Evolutionary conservation across 805 yeast genomes (phyloP).

Genomic region (Kuraishia piskuri): DNA sequence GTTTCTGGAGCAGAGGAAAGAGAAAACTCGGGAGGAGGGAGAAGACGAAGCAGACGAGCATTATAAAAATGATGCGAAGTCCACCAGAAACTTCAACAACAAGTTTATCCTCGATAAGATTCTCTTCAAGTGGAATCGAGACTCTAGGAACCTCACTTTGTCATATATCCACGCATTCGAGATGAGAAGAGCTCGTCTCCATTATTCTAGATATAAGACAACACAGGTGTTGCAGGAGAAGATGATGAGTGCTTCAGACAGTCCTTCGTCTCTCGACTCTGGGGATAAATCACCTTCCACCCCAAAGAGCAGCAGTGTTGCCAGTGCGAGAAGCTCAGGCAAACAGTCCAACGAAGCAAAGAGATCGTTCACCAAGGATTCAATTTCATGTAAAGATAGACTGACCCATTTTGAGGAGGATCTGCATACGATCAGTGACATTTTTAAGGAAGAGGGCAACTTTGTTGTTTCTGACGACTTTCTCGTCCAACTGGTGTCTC

Average conservation of each 20-base stretch:
- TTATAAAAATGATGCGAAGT: slow-evolving; percentile 12
- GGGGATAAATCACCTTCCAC: not conserved
- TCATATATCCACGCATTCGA: slow-evolving; percentile 46
- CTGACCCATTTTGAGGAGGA: slow-evolving; percentile 44
- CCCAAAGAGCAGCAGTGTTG: not conserved
- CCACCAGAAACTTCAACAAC: slow-evolving; percentile 25
- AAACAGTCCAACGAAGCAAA: slow-evolving; percentile 2
- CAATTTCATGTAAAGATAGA: slow-evolving; percentile 19
- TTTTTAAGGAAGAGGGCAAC: slow-evolving; percentile 26
- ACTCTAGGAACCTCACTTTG: slow-evolving; percentile 53
- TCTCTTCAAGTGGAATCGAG: slow-evolving; percentile 72
- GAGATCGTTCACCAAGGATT: slow-evolving; percentile 11
- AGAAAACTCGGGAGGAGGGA: not conserved
- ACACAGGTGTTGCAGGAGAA: slow-evolving; percentile 39
- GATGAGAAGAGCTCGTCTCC: slow-evolving; percentile 31
- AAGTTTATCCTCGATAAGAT: slow-evolving; percentile 71
- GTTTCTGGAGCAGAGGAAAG: not conserved
- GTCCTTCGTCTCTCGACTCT: slow-evolving; percentile 2
- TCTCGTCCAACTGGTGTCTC: slow-evolving; percentile 60
- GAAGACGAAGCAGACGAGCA: not conserved
- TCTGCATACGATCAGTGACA: slow-evolving; percentile 30
- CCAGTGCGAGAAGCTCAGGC: not conserved
- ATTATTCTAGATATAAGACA: slow-evolving; percentile 36
- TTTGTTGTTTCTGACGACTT: slow-evolving; percentile 43
- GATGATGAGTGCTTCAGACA: slow-evolving; percentile 1